Conservation (phyloP, 1,139 yeast species). For the Yamadazyma spencermartinsiae region DNA sequence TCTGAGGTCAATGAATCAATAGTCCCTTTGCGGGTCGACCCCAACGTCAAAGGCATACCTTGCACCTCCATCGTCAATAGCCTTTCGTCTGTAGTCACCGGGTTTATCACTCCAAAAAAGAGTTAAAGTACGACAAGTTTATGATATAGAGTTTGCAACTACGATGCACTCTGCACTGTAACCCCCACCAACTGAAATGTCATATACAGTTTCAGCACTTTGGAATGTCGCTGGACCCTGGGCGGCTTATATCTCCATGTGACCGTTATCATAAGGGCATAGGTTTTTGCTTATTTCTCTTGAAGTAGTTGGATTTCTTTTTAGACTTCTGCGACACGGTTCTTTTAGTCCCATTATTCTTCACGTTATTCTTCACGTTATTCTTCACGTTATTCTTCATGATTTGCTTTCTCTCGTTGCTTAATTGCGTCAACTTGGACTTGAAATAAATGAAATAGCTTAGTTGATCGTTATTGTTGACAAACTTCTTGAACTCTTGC, state of each 20-base stretch:
- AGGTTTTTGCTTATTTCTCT: slow-evolving; percentile 8
- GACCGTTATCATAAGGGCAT: slow-evolving; percentile 6
- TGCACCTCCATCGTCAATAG: not conserved
- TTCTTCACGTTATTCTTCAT: not conserved
- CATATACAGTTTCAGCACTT: not conserved
- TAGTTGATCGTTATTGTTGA: slow-evolving; percentile 41
- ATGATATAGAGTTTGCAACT: not conserved
- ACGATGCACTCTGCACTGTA: not conserved
- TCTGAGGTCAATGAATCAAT: not conserved
- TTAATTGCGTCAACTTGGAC: slow-evolving; percentile 37
- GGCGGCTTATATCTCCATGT: not conserved
- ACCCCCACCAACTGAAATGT: not conserved
- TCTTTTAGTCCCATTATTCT: not conserved
- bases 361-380: not conserved
- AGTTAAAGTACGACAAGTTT: not conserved
- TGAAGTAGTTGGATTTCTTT: slow-evolving; percentile 7
- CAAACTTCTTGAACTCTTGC: slow-evolving; percentile 47
- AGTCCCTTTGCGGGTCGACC: too few relatives aligned
- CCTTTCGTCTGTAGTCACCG: not conserved
- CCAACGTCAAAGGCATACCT: too few relatives aligned
- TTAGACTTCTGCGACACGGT: not conserved
- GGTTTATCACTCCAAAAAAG: not conserved
- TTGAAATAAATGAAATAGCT: slow-evolving; percentile 51
- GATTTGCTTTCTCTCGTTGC: slow-evolving; percentile 23
- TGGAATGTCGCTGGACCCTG: not conserved